Evolutionary conservation across 495 filamentous ascomycete genomes (phyloP).

Genomic region (Penicillium waksmanii): DNA sequence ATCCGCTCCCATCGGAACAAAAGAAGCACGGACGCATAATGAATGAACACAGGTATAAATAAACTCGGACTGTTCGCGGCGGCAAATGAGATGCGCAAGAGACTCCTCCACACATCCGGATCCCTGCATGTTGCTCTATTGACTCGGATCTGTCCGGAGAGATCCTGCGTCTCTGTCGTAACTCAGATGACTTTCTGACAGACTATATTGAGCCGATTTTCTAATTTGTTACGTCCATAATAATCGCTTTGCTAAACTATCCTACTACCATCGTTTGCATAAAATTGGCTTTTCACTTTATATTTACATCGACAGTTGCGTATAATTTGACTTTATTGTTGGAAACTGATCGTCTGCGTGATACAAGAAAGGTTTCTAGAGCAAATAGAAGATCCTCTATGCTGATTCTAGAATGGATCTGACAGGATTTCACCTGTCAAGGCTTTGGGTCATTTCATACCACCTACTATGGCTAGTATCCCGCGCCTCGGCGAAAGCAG

Average conservation of each 20-base stretch:
- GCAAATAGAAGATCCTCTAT: not conserved
- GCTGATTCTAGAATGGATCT: conserved; percentile 3
- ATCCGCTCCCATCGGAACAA: too few species aligned
- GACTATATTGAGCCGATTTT: too few species aligned
- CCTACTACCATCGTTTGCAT: not conserved
- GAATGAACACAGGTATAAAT: too few species aligned
- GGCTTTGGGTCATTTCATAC: not conserved
- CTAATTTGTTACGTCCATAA: too few species aligned
- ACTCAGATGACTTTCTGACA: not conserved
- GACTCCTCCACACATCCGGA: not conserved
- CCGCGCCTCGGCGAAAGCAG: conserved; percentile 24
- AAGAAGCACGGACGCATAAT: too few species aligned
- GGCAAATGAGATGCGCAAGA: too few species aligned
- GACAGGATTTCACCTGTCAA: conserved; percentile 2
- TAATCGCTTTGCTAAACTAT: not conserved
- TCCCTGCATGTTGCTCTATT: not conserved
- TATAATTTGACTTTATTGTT: too few species aligned
- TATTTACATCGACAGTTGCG: too few species aligned
- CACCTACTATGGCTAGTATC: not conserved
- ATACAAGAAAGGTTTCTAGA: too few species aligned
- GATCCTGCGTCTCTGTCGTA: not conserved
- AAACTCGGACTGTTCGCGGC: too few species aligned
- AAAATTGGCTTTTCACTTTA: not conserved
- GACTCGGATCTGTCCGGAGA: conserved; percentile 1
- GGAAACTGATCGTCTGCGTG: not conserved